A percentile compares a stretch with the other conserved stretches of the same genome.
phyloP scores from a whole-genome alignment of 2,329 filamentous ascomycete genomes.

The Cercospora zeina region DNA sequence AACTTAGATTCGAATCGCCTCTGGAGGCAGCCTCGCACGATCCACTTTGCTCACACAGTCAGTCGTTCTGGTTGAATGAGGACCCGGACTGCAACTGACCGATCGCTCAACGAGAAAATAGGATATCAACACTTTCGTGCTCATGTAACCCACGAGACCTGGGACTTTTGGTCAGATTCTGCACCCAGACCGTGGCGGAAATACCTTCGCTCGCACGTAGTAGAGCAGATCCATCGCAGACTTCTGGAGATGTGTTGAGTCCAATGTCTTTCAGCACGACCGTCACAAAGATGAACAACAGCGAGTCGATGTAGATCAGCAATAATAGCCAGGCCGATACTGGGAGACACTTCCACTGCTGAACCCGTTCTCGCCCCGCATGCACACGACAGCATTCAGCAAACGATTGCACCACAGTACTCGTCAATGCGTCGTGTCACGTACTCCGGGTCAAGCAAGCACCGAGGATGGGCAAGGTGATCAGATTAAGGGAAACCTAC shows the following conservation, averaged over 20 bases:
- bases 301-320: slow-evolving; percentile 22
- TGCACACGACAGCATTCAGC: neutral
- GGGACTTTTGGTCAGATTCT: neutral
- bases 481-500: slow-evolving; percentile 23
- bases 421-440: neutral
- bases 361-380: slow-evolving; percentile 14
- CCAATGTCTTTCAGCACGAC: slow-evolving; percentile 23
- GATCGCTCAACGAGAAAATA: slow-evolving; percentile 23
- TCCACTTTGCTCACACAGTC: slow-evolving; percentile 16
- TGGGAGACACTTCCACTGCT: slow-evolving; percentile 20
- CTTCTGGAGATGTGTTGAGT: slow-evolving; percentile 14
- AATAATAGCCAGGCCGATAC: slow-evolving; percentile 21
- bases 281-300: slow-evolving; percentile 24
- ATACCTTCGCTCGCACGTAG: slow-evolving; percentile 6
- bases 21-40: slow-evolving; percentile 22
- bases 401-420: neutral
- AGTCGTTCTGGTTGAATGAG: neutral
- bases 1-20: slow-evolving; percentile 14
- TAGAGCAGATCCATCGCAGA: slow-evolving; percentile 22
- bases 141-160: slow-evolving; percentile 20
- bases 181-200: neutral
- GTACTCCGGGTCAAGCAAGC: slow-evolving; percentile 22
- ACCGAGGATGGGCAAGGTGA: slow-evolving; percentile 23
- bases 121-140: slow-evolving; percentile 24
- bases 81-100: neutral